Conservation (phyloP, 2,329 filamentous ascomycete species). For the Colletotrichum salicis region DNA sequence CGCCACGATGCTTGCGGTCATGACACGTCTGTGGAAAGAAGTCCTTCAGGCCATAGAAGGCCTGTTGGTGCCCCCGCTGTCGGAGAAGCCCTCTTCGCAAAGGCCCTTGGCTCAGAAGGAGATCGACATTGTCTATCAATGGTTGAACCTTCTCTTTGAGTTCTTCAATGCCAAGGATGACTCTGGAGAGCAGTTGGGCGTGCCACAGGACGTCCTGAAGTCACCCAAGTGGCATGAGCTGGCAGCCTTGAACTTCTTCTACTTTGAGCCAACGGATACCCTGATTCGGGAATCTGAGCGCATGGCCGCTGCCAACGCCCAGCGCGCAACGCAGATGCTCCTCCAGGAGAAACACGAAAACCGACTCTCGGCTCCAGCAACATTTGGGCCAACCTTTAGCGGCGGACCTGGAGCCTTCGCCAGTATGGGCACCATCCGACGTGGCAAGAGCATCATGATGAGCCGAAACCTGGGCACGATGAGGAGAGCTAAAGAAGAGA, state of each 20-base stretch:
- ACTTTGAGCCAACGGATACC: conserved; percentile 91
- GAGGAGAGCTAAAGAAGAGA: conserved; percentile 95
- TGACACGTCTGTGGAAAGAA: conserved; percentile 98
- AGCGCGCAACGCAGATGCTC: conserved; percentile 77
- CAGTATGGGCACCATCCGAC: conserved; percentile 74
- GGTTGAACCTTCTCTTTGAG: conserved; percentile 88
- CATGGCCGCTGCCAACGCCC: conserved; percentile 89
- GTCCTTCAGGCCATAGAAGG: conserved; percentile 91
- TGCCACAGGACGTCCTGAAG: conserved; percentile 90
- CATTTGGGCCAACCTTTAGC: conserved; percentile 61
- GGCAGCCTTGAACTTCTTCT: conserved; percentile 97
- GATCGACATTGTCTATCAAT: conserved; percentile 93
- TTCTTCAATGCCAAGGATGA: conserved; percentile 97
- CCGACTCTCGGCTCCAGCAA: conserved; percentile 73
- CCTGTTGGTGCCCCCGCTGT: conserved; percentile 90
- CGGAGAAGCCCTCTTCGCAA: conserved; percentile 91
- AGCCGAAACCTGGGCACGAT: conserved; percentile 95
- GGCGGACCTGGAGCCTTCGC: conserved; percentile 63
- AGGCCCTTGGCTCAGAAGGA: conserved; percentile 86
- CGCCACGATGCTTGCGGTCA: conserved; percentile 97
- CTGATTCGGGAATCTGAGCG: conserved; percentile 94
- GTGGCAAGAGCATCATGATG: conserved; percentile 88
- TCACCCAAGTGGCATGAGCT: conserved; percentile 99
- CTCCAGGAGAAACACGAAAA: conserved; percentile 54
- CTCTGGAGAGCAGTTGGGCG: conserved; percentile 83